Conservation (phyloP, 371 early-diverging fungal genomes). For the Chytridiales sp. region DNA sequence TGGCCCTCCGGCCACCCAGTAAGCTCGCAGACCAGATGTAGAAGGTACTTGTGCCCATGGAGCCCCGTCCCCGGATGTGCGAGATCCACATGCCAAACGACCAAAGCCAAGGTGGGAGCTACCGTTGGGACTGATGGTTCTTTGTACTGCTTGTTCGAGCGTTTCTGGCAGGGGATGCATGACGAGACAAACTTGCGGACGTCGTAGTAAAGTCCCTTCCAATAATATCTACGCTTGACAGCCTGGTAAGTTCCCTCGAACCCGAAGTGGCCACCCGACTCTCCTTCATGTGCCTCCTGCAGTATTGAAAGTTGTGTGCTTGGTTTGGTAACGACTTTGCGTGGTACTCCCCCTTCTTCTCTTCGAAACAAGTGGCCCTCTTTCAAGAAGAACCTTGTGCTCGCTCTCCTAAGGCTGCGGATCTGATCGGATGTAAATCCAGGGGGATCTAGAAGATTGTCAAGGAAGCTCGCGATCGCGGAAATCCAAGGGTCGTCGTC, state of each 20-base stretch:
- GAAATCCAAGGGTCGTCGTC: no score
- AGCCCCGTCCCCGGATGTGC: not conserved
- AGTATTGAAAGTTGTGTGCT: not conserved
- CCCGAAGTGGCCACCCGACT: slow-evolving; percentile 1
- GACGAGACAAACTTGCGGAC: not conserved
- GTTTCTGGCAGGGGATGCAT: not conserved
- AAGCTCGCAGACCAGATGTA: not conserved
- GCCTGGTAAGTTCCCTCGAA: not conserved
- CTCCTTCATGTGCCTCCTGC: slow-evolving; percentile 2
- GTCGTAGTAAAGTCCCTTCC: not conserved
- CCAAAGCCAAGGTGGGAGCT: not conserved
- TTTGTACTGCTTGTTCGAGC: not conserved
- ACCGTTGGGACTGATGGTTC: not conserved
- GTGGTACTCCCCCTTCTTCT: not conserved
- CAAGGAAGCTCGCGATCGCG: no score
- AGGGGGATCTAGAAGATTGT: no score
- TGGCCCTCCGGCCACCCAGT: slow-evolving; percentile 6
- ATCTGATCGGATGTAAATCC: no score
- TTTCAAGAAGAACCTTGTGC: slow-evolving; percentile 4
- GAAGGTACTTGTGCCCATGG: slow-evolving; percentile 6
- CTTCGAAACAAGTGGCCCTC: not conserved
- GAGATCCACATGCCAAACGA: slow-evolving; percentile 1
- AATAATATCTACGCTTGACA: not conserved
- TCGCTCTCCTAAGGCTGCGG: not conserved
- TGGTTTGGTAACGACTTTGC: not conserved